These are phyloP conservation scores for Phytophthora tubulina DNA, from an alignment of 352 stramenopile genomes.

Conservation along the genomic window DNA sequence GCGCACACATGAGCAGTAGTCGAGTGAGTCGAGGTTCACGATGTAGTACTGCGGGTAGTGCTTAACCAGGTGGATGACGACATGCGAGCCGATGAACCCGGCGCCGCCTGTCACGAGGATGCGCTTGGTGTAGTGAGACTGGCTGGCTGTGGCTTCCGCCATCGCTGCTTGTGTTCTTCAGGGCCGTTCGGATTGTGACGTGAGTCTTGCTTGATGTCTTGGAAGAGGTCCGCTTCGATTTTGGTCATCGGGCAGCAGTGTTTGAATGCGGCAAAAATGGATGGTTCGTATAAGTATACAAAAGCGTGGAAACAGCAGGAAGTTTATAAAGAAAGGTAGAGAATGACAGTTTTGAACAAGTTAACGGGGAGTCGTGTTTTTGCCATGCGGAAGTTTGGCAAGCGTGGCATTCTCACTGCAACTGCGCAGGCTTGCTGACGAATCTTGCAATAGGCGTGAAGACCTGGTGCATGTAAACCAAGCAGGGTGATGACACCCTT, in stretches of 20 bases:
- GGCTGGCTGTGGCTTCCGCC: background rate
- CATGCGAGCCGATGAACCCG: constrained; percentile 97
- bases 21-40: constrained; percentile 95
- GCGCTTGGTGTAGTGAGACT: constrained; percentile 75
- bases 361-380: constrained; percentile 15
- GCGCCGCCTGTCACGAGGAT: constrained; percentile 98
- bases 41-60: constrained; percentile 98
- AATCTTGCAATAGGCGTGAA: background rate
- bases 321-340: background rate
- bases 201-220: background rate
- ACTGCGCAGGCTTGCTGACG: constrained; percentile 20
- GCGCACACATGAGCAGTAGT: constrained; percentile 78
- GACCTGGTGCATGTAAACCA: background rate
- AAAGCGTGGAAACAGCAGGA: background rate
- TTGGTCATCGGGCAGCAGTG: constrained; percentile 24
- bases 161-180: constrained; percentile 13
- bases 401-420: background rate
- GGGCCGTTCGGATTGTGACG: constrained; percentile 4
- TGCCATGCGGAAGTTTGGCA: constrained; percentile 20
- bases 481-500: background rate
- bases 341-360: background rate
- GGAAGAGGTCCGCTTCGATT: constrained; percentile 13
- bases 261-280: constrained; percentile 27
- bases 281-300: constrained; percentile 14
- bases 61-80: constrained; percentile 96